Evolutionary conservation across 2,329 filamentous ascomycete species (phyloP).

Genomic region (Pseudogymnoascus sp.): DNA sequence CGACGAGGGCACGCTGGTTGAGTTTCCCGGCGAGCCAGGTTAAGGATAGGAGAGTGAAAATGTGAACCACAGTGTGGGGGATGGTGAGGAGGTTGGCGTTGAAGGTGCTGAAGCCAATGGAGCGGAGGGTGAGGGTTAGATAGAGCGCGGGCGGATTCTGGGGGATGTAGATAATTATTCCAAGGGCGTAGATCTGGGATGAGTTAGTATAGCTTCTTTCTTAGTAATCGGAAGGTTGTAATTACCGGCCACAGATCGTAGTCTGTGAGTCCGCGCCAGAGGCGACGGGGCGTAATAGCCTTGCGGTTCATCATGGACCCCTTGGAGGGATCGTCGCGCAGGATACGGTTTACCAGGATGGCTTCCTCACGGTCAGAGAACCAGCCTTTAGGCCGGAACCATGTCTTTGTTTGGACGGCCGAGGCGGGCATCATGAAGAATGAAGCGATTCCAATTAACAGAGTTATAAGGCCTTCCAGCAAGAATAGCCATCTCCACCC

Average conservation of each 20-base stretch:
- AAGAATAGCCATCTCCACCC: constrained; percentile 50
- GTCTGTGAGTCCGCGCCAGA: constrained; percentile 48
- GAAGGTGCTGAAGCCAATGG: constrained; percentile 31
- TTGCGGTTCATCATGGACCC: constrained; percentile 54
- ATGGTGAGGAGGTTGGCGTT: constrained; percentile 41
- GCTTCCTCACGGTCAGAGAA: constrained; percentile 57
- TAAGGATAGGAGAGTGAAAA: constrained; percentile 38
- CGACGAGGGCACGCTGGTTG: constrained; percentile 32
- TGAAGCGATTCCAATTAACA: constrained; percentile 44
- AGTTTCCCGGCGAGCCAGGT: constrained; percentile 39
- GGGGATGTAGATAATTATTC: constrained; percentile 43
- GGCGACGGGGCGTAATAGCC: constrained; percentile 41
- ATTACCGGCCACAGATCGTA: constrained; percentile 52
- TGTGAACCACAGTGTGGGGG: constrained; percentile 38
- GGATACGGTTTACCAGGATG: constrained; percentile 57
- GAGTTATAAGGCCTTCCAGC: constrained; percentile 49
- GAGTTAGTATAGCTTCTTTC: not conserved
- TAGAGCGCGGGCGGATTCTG: constrained; percentile 42
- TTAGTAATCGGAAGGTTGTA: constrained; percentile 22
- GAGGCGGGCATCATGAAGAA: constrained; percentile 53
- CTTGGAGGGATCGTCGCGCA: constrained; percentile 44
- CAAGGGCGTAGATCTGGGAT: constrained; percentile 37
- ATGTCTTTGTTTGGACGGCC: constrained; percentile 50
- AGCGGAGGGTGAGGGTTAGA: constrained; percentile 45
- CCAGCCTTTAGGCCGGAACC: constrained; percentile 56